Evolutionary conservation across 768 basidiomycete genomes (phyloP).

Genomic region (Hygrocybe coccinea): DNA sequence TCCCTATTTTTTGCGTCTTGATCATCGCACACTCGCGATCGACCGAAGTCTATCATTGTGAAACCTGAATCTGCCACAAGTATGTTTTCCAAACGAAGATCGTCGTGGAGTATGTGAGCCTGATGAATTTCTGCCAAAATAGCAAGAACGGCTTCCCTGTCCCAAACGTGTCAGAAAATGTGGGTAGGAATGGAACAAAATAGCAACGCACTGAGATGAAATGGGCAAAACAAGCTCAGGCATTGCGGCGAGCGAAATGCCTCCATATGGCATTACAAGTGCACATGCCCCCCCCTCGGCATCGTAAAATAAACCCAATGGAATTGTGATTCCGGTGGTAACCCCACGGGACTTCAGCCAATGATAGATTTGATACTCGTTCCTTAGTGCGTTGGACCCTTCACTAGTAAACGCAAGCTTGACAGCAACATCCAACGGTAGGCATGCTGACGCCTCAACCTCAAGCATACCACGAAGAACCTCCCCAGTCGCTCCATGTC

Average conservation of each 20-base stretch:
- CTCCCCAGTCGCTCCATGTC: conserved; percentile 15
- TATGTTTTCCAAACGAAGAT: conserved; percentile 16
- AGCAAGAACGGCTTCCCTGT: conserved; percentile 12
- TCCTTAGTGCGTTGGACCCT: conserved; percentile 15
- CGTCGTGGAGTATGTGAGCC: conserved; percentile 18
- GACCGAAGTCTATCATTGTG: conserved; percentile 15
- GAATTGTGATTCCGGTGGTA: conserved; percentile 13
- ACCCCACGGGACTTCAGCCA: conserved; percentile 12
- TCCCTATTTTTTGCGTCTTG: conserved; percentile 13
- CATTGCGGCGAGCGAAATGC: conserved; percentile 8
- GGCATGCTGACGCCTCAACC: conserved; percentile 7
- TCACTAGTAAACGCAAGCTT: conserved; percentile 15
- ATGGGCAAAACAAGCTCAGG: conserved; percentile 5
- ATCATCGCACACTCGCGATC: conserved; percentile 13
- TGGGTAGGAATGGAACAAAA: background rate
- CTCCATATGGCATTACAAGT: conserved; percentile 16
- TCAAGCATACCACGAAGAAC: conserved; percentile 18
- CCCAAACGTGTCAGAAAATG: background rate
- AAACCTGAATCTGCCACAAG: conserved; percentile 13
- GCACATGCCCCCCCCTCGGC: conserved; percentile 15
- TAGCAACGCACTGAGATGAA: conserved; percentile 13
- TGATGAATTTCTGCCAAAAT: conserved; percentile 14
- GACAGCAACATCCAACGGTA: conserved; percentile 14
- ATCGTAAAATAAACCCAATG: conserved; percentile 17
- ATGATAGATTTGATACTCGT: conserved; percentile 15